Conservation (phyloP, 345 rosid species). For the Durio zibethinus region DNA sequence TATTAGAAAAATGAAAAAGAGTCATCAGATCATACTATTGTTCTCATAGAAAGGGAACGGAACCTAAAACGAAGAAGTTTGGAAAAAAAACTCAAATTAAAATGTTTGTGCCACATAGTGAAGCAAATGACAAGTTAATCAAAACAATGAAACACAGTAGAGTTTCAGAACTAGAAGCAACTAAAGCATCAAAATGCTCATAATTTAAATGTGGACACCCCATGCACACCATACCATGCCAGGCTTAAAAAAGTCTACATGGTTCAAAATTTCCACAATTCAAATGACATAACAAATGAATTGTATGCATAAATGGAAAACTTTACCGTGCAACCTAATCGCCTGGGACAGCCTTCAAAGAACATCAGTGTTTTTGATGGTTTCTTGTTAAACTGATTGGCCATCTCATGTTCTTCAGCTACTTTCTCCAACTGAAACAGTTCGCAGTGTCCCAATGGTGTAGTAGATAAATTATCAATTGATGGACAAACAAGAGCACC, state of each 20-base stretch:
- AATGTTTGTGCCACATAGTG: slow-evolving; percentile 8
- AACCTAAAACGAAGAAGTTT: background rate
- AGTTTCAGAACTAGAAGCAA: background rate
- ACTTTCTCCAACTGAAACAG: slow-evolving; percentile 70
- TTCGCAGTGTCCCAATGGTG: slow-evolving; percentile 82
- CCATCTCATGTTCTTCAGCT: slow-evolving; percentile 69
- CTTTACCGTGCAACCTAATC: slow-evolving; percentile 96
- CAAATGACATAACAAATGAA: background rate
- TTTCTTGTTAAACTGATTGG: slow-evolving; percentile 61
- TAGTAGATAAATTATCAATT: slow-evolving; percentile 50
- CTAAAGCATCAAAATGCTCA: background rate
- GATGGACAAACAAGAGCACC: slow-evolving; percentile 81
- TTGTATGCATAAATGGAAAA: slow-evolving; percentile 9
- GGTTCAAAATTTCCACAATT: slow-evolving; percentile 3
- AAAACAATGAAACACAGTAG: background rate
- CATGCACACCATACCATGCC: background rate
- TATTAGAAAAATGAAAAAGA: background rate
- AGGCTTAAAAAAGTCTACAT: background rate
- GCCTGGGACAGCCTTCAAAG: slow-evolving; percentile 99
- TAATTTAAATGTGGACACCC: background rate
- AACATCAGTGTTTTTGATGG: slow-evolving; percentile 92
- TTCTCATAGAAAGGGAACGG: background rate
- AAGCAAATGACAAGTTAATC: background rate
- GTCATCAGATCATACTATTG: background rate
- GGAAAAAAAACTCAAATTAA: background rate